Percentiles rank a stretch among this genome's conserved stretches.
Conservation (phyloP, 768 basidiomycete species). For the Boletus barrowsii region DNA sequence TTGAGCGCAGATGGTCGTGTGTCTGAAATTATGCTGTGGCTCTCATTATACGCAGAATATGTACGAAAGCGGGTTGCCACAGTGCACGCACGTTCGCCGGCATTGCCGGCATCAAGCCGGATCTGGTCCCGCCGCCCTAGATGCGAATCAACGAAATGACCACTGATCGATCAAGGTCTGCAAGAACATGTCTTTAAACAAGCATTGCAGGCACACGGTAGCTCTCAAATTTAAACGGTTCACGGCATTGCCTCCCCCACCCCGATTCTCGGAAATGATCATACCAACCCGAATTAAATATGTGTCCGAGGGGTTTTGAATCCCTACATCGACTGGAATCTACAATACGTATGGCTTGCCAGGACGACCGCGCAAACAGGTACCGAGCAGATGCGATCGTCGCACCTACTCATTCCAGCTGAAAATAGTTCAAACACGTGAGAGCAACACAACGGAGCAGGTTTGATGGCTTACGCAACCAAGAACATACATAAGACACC, state of each 20-base stretch:
- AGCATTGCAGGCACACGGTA: slow-evolving; percentile 12
- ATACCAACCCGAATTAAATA: neutral
- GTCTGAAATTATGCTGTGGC: slow-evolving; percentile 35
- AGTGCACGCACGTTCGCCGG: slow-evolving; percentile 40
- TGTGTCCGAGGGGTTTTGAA: neutral
- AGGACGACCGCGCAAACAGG: neutral
- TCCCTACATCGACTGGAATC: neutral
- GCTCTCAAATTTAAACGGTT: slow-evolving; percentile 26
- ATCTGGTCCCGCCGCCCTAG: slow-evolving; percentile 12
- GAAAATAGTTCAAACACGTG: slow-evolving; percentile 20
- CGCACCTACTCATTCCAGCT: slow-evolving; percentile 76
- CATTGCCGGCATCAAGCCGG: slow-evolving; percentile 18
- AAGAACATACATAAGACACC: slow-evolving; percentile 90
- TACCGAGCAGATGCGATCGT: slow-evolving; percentile 7
- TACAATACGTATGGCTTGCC: slow-evolving; percentile 4
- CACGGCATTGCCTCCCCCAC: slow-evolving; percentile 21
- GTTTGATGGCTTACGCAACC: slow-evolving; percentile 69
- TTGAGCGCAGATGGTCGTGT: slow-evolving; percentile 33
- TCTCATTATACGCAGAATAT: slow-evolving; percentile 17
- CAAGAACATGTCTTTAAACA: slow-evolving; percentile 6
- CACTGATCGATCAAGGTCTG: slow-evolving; percentile 11
- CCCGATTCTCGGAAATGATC: slow-evolving; percentile 11
- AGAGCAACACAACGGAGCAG: slow-evolving; percentile 14
- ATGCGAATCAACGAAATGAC: slow-evolving; percentile 23
- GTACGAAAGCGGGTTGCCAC: slow-evolving; percentile 24